These are phyloP conservation scores for Casuarina equisetifolia DNA, from an alignment of 306 rosid genomes.

Conservation along the genomic window DNA sequence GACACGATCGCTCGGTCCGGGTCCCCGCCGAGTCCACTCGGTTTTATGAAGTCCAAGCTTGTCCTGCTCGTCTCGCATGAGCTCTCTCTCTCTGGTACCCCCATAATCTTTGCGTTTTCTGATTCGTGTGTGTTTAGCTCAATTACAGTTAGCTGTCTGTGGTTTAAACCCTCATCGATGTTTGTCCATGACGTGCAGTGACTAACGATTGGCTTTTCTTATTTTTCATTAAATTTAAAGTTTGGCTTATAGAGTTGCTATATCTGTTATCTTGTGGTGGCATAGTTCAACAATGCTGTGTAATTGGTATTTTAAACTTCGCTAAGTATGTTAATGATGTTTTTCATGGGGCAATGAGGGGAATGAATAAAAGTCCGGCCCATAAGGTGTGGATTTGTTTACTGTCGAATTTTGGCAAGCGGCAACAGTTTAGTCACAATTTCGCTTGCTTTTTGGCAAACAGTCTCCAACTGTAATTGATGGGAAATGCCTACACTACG, in stretches of 20 bases:
- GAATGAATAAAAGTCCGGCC: no score
- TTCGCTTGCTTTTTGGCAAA: background rate
- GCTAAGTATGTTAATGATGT: background rate
- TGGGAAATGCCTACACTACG: background rate
- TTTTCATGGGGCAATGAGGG: background rate
- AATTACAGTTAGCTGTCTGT: no score
- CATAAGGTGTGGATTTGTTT: background rate
- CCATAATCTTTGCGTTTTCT: background rate
- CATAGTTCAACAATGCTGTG: no score
- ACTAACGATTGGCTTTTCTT: no score
- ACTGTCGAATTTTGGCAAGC: background rate
- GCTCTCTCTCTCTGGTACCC: constrained; percentile 73
- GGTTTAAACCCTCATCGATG: no score
- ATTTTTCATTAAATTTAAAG: no score
- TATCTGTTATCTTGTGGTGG: no score
- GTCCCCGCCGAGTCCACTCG: constrained; percentile 44
- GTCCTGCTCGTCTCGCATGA: constrained; percentile 86
- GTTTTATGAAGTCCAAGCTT: constrained; percentile 80
- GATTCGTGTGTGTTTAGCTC: background rate
- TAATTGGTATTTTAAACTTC: background rate
- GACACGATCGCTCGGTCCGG: constrained; percentile 25
- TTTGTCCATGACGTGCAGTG: no score
- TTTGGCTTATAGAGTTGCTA: no score
- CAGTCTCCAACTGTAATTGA: background rate
- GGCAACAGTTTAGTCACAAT: background rate